These are phyloP conservation scores for Sindora glabra DNA, from an alignment of 306 rosid genomes.

Conservation along the genomic window DNA sequence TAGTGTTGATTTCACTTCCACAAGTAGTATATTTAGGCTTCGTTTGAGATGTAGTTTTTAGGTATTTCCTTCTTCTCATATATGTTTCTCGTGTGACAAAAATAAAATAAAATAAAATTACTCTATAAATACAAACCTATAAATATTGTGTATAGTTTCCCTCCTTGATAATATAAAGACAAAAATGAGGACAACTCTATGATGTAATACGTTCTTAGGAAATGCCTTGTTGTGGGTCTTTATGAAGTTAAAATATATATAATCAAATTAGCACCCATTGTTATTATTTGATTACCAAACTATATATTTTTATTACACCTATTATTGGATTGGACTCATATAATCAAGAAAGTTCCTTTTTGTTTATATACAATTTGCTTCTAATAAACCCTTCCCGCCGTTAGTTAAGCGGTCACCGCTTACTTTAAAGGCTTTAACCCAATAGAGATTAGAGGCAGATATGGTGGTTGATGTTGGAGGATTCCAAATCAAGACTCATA, in stretches of 20 bases:
- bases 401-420: conserved; percentile 7
- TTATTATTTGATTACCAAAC: not conserved
- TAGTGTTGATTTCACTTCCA: no score
- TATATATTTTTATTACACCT: not conserved
- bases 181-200: not conserved
- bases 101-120: no score
- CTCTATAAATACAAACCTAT: no score
- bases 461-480: not conserved
- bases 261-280: not conserved
- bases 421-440: not conserved
- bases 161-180: not conserved
- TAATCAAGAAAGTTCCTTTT: no score
- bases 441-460: not conserved
- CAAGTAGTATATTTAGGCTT: no score
- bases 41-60: no score
- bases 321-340: no score
- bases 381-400: not conserved
- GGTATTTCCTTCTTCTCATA: no score
- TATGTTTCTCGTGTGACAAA: no score
- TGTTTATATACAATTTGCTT: no score
- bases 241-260: not conserved
- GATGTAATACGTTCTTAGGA: not conserved
- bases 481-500: not conserved
- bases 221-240: not conserved
- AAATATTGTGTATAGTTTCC: not conserved